Conservation (phyloP, 2,329 filamentous ascomycete genomes). For the Penicillium sp. region DNA sequence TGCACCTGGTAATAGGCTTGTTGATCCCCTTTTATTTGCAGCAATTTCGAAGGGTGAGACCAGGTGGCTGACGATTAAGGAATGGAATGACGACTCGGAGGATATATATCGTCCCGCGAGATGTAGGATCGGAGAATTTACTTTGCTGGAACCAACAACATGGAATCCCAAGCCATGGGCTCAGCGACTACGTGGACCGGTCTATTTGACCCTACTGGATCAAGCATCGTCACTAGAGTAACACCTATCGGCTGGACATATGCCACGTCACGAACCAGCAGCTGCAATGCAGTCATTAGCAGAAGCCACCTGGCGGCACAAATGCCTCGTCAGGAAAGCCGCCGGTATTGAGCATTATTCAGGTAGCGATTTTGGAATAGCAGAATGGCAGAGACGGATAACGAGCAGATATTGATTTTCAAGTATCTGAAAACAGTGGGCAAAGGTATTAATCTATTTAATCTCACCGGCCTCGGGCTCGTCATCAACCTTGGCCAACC, state of each 20-base stretch:
- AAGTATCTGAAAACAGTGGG: constrained; percentile 24
- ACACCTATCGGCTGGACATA: constrained; percentile 24
- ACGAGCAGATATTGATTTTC: constrained; percentile 30
- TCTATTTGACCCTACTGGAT: constrained; percentile 16
- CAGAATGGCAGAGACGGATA: constrained; percentile 4
- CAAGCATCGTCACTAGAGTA: constrained; percentile 20
- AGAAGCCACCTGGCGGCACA: constrained; percentile 2
- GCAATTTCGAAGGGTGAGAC: background rate
- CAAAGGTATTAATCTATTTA: constrained; percentile 34
- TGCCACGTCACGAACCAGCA: constrained; percentile 36
- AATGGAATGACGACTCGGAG: background rate
- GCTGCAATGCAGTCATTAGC: constrained; percentile 26
- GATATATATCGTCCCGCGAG: constrained; percentile 12
- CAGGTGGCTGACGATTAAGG: background rate
- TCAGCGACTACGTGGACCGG: constrained; percentile 31
- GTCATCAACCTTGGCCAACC: constrained; percentile 78
- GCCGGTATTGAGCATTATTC: background rate
- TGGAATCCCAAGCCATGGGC: constrained; percentile 10
- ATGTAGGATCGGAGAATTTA: constrained; percentile 11
- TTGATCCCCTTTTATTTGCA: background rate
- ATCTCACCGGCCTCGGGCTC: constrained; percentile 59
- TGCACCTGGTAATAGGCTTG: no score
- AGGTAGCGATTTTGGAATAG: background rate
- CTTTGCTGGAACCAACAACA: constrained; percentile 10
- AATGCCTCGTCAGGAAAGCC: background rate